Evolutionary conservation across 1,139 yeast genomes (phyloP).

Genomic region (Hyphopichia pseudoburtonii): DNA sequence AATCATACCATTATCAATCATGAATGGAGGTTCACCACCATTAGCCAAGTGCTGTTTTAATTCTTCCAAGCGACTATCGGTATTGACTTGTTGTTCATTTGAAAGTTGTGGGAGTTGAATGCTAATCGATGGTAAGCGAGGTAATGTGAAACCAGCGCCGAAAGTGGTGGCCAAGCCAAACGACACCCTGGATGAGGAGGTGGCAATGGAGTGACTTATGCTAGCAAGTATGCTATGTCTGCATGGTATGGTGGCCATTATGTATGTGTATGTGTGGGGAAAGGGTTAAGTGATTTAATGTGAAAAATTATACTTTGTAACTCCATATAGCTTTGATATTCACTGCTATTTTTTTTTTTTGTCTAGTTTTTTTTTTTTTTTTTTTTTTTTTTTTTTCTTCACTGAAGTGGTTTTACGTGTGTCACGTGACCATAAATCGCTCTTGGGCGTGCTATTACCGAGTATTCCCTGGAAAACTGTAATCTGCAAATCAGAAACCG

Average conservation of each 20-base stretch:
- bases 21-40: conserved; percentile 31
- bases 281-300: too few species aligned
- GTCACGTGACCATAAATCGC: not conserved
- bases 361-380: not conserved
- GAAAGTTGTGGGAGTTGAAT: conserved; percentile 7
- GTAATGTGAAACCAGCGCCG: conserved; percentile 12
- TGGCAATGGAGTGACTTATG: not conserved
- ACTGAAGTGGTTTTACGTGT: not conserved
- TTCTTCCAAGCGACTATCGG: conserved; percentile 30
- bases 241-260: conserved; percentile 1
- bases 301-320: not conserved
- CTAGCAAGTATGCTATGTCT: not conserved
- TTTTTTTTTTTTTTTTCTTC: not conserved
- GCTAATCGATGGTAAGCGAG: conserved; percentile 23
- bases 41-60: conserved; percentile 28
- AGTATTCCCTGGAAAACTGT: too few species aligned
- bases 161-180: too few species aligned
- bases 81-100: conserved; percentile 6
- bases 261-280: too few species aligned
- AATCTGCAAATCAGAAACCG: too few species aligned
- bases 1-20: conserved; percentile 59
- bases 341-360: not conserved
- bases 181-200: conserved; percentile 9
- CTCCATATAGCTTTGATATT: not conserved
- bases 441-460: too few species aligned